These are phyloP conservation scores for Xylaria hypoxylon DNA, from an alignment of 2,329 filamentous ascomycete species.

Conservation along the genomic window DNA sequence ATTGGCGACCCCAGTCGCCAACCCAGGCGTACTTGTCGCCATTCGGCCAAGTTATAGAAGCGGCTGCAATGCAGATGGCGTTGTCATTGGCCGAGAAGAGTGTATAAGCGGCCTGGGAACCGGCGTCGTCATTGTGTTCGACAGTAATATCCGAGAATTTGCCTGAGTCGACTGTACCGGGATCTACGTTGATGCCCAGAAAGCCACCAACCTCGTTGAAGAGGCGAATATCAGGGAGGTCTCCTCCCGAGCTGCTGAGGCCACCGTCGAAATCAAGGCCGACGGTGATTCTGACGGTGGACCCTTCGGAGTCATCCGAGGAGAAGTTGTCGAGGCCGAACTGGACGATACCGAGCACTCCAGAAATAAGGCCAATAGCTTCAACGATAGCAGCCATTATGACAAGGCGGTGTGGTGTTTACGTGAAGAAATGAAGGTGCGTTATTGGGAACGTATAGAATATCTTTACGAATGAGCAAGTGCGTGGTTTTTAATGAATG, in stretches of 20 bases:
- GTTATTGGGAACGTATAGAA: background rate
- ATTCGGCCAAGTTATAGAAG: constrained; percentile 38
- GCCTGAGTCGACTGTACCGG: constrained; percentile 40
- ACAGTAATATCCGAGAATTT: constrained; percentile 39
- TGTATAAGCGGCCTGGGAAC: constrained; percentile 43
- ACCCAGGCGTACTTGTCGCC: constrained; percentile 42
- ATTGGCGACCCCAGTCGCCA: constrained; percentile 46
- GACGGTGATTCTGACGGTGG: constrained; percentile 40
- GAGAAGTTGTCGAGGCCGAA: constrained; percentile 42
- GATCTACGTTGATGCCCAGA: constrained; percentile 41
- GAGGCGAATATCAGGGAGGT: constrained; percentile 46
- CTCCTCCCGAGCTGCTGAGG: constrained; percentile 43
- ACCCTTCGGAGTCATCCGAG: constrained; percentile 29
- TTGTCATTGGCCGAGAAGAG: constrained; percentile 47
- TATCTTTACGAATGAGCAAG: background rate
- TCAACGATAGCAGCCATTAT: constrained; percentile 40
- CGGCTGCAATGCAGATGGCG: constrained; percentile 45
- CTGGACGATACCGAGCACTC: constrained; percentile 41
- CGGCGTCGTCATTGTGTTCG: constrained; percentile 33
- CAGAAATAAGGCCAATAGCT: constrained; percentile 41
- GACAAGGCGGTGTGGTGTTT: background rate
- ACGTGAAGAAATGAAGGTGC: background rate
- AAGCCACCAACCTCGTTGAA: constrained; percentile 46
- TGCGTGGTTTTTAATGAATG: background rate
- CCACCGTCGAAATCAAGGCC: constrained; percentile 41